Conservation (phyloP, 2,329 filamentous ascomycete genomes). For the Macrophomina pseudophaseolina region DNA sequence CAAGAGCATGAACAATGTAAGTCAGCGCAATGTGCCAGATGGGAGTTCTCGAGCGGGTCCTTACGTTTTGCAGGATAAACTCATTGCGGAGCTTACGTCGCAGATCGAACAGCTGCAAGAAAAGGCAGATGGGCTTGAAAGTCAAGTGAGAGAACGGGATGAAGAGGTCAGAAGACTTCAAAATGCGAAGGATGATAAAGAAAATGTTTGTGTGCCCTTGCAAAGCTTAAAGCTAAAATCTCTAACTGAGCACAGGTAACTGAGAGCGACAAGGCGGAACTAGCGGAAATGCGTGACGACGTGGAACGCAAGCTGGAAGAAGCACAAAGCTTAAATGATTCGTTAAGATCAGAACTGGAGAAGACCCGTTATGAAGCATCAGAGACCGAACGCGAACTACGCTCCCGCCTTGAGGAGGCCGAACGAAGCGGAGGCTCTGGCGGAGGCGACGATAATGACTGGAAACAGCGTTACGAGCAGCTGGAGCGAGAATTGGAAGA, state of each 20-base stretch:
- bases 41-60: slow-evolving; percentile 44
- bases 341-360: slow-evolving; percentile 79
- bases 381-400: slow-evolving; percentile 65
- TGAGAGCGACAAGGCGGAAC: slow-evolving; percentile 68
- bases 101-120: slow-evolving; percentile 77
- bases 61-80: slow-evolving; percentile 51
- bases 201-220: slow-evolving; percentile 44
- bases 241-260: slow-evolving; percentile 45
- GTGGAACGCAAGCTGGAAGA: slow-evolving; percentile 77
- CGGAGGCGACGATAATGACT: slow-evolving; percentile 36
- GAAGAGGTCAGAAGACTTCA: slow-evolving; percentile 67
- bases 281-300: slow-evolving; percentile 67
- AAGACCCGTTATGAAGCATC: slow-evolving; percentile 72
- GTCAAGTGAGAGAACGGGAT: slow-evolving; percentile 71
- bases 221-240: neutral
- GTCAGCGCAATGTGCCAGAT: neutral
- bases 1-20: slow-evolving; percentile 41
- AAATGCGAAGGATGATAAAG: slow-evolving; percentile 61
- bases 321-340: slow-evolving; percentile 66
- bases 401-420: slow-evolving; percentile 65
- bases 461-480: slow-evolving; percentile 46
- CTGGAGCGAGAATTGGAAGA: slow-evolving; percentile 69
- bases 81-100: slow-evolving; percentile 76
- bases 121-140: slow-evolving; percentile 75
- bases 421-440: slow-evolving; percentile 34